These are phyloP conservation scores for Balansia obtecta DNA, from an alignment of 2,329 filamentous ascomycete species.

Conservation along the genomic window DNA sequence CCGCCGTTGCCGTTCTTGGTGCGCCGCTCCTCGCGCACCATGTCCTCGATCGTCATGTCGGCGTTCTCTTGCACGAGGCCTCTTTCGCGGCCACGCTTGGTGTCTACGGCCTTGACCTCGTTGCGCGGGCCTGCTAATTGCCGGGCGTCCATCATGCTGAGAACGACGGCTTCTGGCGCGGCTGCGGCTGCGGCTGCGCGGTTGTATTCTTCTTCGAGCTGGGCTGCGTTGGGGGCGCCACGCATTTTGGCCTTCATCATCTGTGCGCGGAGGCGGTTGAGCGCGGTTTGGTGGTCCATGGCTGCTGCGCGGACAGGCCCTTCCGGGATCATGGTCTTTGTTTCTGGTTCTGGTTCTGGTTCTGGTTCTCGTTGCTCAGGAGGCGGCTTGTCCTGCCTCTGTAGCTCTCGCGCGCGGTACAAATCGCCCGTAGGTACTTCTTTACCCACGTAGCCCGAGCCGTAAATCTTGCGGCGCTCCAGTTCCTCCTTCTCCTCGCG, in stretches of 20 bases:
- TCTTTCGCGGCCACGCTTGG: slow-evolving; percentile 70
- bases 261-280: slow-evolving; percentile 85
- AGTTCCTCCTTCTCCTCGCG: slow-evolving; percentile 87
- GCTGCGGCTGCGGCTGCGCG: slow-evolving; percentile 54
- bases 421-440: slow-evolving; percentile 81
- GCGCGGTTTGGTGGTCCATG: slow-evolving; percentile 62
- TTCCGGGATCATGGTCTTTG: slow-evolving; percentile 48
- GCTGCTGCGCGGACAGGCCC: slow-evolving; percentile 21
- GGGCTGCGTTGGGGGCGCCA: slow-evolving; percentile 59
- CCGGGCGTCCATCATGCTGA: slow-evolving; percentile 80
- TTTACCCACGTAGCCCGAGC: slow-evolving; percentile 71
- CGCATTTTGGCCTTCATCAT: slow-evolving; percentile 93
- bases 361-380: slow-evolving; percentile 20
- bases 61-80: slow-evolving; percentile 83
- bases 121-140: slow-evolving; percentile 62
- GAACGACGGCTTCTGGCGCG: slow-evolving; percentile 53
- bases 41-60: slow-evolving; percentile 92
- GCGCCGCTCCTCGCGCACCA: slow-evolving; percentile 87
- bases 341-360: slow-evolving; percentile 23
- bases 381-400: slow-evolving; percentile 21
- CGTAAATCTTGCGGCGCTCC: slow-evolving; percentile 72
- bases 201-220: slow-evolving; percentile 77
- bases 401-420: slow-evolving; percentile 61
- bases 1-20: slow-evolving; percentile 67
- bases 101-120: slow-evolving; percentile 69